phyloP scores from a whole-genome alignment of 192 early-diverging fungal species.

The Backusella liffmaniae region DNA sequence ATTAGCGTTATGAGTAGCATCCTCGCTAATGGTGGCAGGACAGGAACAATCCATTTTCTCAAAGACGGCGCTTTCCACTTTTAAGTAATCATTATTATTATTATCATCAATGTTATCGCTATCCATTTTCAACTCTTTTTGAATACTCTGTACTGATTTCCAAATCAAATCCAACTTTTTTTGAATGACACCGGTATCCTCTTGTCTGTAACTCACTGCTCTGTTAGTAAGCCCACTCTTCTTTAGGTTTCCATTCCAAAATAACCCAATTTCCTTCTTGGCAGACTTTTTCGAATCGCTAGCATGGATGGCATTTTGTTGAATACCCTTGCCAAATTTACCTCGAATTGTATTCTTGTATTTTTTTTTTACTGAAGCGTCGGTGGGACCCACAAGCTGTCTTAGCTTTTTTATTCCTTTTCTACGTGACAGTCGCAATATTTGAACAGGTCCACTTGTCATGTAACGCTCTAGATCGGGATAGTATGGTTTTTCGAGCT shows the following conservation, averaged over 20 bases:
- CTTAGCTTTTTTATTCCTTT: constrained; percentile 52
- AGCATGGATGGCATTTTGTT: constrained; percentile 56
- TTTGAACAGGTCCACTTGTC: constrained; percentile 50
- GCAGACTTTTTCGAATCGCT: constrained; percentile 43
- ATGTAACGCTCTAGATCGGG: constrained; percentile 41
- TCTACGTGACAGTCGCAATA: constrained; percentile 46
- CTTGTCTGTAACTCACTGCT: neutral
- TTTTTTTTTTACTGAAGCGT: constrained; percentile 34
- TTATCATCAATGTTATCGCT: neutral
- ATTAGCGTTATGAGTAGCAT: neutral
- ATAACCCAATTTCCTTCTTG: neutral
- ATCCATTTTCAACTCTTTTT: neutral
- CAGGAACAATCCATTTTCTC: neutral
- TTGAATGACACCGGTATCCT: neutral
- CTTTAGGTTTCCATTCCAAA: neutral
- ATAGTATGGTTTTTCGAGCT: constrained; percentile 39
- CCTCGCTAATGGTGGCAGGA: neutral
- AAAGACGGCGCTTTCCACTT: neutral
- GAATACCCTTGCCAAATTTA: constrained; percentile 39
- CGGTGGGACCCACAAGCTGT: constrained; percentile 51
- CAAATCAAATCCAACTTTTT: neutral
- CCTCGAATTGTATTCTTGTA: constrained; percentile 49
- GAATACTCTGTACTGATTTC: neutral
- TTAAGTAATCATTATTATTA: neutral
- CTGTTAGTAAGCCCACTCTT: neutral